Evolutionary conservation across 345 rosid genomes (phyloP).

Genomic region (Dipteronia sinensis): DNA sequence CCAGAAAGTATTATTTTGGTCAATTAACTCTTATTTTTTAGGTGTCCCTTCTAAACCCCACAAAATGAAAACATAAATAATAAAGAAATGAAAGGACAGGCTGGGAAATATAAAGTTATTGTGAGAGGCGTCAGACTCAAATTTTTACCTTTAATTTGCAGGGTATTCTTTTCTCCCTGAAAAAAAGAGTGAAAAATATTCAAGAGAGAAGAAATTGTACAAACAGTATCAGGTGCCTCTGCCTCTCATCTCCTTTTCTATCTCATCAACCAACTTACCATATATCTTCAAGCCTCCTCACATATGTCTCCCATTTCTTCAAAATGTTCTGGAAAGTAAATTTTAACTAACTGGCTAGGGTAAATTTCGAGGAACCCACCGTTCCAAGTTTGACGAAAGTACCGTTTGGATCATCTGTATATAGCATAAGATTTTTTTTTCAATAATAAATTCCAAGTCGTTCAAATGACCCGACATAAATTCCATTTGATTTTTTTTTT

Average conservation of each 20-base stretch:
- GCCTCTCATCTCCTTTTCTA: conserved; percentile 16
- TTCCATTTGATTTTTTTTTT: neutral
- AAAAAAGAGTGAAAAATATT: conserved; percentile 22
- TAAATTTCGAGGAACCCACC: neutral
- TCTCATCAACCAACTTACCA: conserved; percentile 23
- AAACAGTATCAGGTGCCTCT: conserved; percentile 33
- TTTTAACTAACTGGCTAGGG: neutral
- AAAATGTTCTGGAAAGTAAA: too few species aligned
- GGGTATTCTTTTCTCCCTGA: conserved; percentile 13
- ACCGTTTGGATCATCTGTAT: too few species aligned
- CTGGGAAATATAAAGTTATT: neutral
- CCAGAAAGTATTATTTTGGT: neutral
- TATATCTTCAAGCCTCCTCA: too few species aligned
- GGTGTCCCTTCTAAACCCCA: neutral
- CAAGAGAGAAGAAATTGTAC: neutral
- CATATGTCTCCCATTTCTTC: too few species aligned
- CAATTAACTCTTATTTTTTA: neutral
- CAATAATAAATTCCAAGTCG: too few species aligned
- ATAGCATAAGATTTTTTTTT: too few species aligned
- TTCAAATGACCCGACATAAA: conserved; percentile 1
- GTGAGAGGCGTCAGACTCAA: neutral
- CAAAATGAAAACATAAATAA: neutral
- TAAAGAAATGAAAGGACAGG: neutral
- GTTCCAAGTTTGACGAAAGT: too few species aligned
- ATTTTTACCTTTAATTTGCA: neutral